phyloP scores from a whole-genome alignment of 257 asterid genomes.

The Ilex aquifolium region DNA sequence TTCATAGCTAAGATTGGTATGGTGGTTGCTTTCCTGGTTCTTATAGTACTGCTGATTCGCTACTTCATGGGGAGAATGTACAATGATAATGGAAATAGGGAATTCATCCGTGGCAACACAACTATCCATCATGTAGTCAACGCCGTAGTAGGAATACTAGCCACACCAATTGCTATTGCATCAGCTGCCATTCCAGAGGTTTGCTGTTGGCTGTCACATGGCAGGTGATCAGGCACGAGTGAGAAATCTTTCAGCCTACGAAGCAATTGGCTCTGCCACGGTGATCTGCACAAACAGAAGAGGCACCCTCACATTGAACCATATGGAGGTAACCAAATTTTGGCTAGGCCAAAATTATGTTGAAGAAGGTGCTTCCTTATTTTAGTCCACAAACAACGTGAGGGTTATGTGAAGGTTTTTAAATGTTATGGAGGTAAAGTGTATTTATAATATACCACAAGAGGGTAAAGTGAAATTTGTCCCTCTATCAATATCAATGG shows the following conservation, averaged over 20 bases:
- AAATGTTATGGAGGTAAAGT: too few species aligned
- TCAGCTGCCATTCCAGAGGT: background rate
- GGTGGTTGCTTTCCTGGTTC: background rate
- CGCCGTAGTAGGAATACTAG: background rate
- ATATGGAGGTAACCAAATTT: background rate
- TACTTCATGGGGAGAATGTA: background rate
- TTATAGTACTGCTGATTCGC: background rate
- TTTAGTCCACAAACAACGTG: too few species aligned
- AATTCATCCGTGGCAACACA: background rate
- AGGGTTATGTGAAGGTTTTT: too few species aligned
- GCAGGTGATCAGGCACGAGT: background rate
- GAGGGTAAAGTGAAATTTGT: too few species aligned
- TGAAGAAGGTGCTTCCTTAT: background rate
- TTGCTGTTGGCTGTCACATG: background rate
- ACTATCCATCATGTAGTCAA: too few species aligned
- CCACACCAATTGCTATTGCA: background rate
- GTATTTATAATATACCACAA: too few species aligned
- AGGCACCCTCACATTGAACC: background rate
- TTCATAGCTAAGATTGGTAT: background rate
- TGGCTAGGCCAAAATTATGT: background rate
- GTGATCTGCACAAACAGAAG: background rate
- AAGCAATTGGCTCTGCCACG: background rate
- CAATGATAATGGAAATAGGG: background rate
- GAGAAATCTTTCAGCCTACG: background rate
- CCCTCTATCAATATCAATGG: too few species aligned